A percentile compares a stretch with the other conserved stretches of the same genome.
Conservation (phyloP, 2,329 filamentous ascomycete species). For the Zymoseptoria pseudotritici region DNA sequence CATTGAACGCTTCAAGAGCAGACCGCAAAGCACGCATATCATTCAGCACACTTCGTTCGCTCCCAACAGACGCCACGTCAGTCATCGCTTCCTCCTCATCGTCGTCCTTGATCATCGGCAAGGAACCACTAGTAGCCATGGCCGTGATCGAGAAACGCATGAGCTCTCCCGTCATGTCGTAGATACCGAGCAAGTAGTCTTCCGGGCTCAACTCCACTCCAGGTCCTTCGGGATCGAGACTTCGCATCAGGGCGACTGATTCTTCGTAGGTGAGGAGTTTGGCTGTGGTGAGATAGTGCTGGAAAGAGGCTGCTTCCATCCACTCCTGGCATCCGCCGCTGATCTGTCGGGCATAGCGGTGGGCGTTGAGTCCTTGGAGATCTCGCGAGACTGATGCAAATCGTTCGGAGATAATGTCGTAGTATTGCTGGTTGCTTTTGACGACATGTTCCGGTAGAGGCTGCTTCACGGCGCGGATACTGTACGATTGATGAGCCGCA, state of each 20-base stretch:
- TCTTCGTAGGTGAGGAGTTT: slow-evolving; percentile 62
- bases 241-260: slow-evolving; percentile 37
- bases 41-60: slow-evolving; percentile 57
- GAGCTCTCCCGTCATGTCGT: slow-evolving; percentile 90
- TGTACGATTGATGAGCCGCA: neutral
- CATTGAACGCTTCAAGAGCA: slow-evolving; percentile 65
- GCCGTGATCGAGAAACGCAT: slow-evolving; percentile 93
- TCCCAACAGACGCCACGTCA: slow-evolving; percentile 12
- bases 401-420: slow-evolving; percentile 62
- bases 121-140: slow-evolving; percentile 64
- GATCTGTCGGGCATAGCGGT: slow-evolving; percentile 73
- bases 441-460: slow-evolving; percentile 61
- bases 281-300: slow-evolving; percentile 76
- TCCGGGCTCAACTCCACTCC: slow-evolving; percentile 63
- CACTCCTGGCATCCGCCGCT: slow-evolving; percentile 83
- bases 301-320: slow-evolving; percentile 83
- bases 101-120: slow-evolving; percentile 37
- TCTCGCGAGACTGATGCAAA: slow-evolving; percentile 64
- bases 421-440: slow-evolving; percentile 62
- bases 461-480: slow-evolving; percentile 53
- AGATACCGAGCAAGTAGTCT: slow-evolving; percentile 85
- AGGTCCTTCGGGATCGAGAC: slow-evolving; percentile 32
- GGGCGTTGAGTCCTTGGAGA: slow-evolving; percentile 68
- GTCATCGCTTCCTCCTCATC: slow-evolving; percentile 13
- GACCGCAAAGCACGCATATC: slow-evolving; percentile 75